These are phyloP conservation scores for Mortierella polycephala DNA, from an alignment of 371 early-diverging fungal species.

Conservation along the genomic window DNA sequence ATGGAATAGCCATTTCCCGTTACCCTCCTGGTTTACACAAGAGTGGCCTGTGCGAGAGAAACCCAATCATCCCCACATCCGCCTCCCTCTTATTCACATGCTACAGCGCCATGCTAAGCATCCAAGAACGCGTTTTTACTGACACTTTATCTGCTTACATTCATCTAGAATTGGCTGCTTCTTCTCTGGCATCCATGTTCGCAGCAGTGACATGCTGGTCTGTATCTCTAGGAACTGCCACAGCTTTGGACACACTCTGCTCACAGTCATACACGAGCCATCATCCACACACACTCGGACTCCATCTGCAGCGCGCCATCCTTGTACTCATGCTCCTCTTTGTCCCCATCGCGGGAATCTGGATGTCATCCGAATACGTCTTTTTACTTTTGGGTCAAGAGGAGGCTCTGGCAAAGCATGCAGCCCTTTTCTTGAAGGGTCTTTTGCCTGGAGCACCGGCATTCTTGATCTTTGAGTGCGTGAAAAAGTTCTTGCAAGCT, in stretches of 20 bases:
- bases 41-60: too few species aligned
- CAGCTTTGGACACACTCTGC: slow-evolving; percentile 91
- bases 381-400: slow-evolving; percentile 66
- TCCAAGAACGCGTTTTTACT: too few species aligned
- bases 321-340: slow-evolving; percentile 72
- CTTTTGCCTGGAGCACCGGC: slow-evolving; percentile 80
- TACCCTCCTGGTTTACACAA: too few species aligned
- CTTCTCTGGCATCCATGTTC: slow-evolving; percentile 82
- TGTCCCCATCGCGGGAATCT: slow-evolving; percentile 78
- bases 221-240: slow-evolving; percentile 79
- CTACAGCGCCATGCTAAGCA: too few species aligned
- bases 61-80: too few species aligned
- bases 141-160: too few species aligned
- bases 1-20: too few species aligned
- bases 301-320: slow-evolving; percentile 87
- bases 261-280: slow-evolving; percentile 83
- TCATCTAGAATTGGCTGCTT: slow-evolving; percentile 80
- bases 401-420: slow-evolving; percentile 57
- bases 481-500: slow-evolving; percentile 84
- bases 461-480: slow-evolving; percentile 79
- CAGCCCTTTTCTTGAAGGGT: slow-evolving; percentile 73
- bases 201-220: slow-evolving; percentile 88
- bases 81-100: too few species aligned
- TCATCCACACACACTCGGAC: slow-evolving; percentile 78
- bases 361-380: slow-evolving; percentile 75